Evolutionary conservation across 495 filamentous ascomycete genomes (phyloP), one percentile per base, ranked within the genome.

Genomic region (Penicillium tannophilum): DNA sequence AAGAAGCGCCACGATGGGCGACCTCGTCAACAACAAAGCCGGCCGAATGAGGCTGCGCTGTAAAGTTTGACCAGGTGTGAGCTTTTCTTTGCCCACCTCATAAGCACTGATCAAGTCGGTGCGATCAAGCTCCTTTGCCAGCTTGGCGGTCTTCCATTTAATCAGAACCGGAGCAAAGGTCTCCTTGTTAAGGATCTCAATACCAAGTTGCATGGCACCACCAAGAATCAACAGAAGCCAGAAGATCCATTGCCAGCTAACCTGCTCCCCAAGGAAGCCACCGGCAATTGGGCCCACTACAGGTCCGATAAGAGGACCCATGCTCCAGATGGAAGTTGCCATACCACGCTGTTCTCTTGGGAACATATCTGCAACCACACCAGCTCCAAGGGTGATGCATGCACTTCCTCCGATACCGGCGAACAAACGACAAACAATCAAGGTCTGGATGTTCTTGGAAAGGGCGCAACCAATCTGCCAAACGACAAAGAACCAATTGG

Each of bases 381-480:
- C 56, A 17, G 49, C 56, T 46, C 56, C 56, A 17, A 59, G 49
- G 14, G 56, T 59, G 2, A 59, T 6, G 24, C 49, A 53, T 23
- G 26, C 56, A 16, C 49, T 53, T 36, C 49, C 48, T 17, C 49
- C 56, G 11, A 53, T 47, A 16, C 56, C 56, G 17, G 56, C 56
- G 3, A 59, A 48, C 26, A 90, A 79, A 2, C 88, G 86, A 67
- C 88, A 89, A 12, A 86, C 79, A 30, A 90, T 86, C 10, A 90
- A 73, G 1, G 73, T 63, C 8, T 62, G 60, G 31, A 90, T 76
- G 44, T 80, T 85, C 0, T 85, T 84, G 0, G 87, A 77, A 11
- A 90, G 70, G 4, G 88, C 88, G 62, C 87, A 89, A 1, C 87
- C 88, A 39, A 90, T 86, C 55, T 87, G 84, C 81, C 85, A 89